Evolutionary conservation across 768 basidiomycete species (phyloP).

Genomic region (Suillus weaverae): DNA sequence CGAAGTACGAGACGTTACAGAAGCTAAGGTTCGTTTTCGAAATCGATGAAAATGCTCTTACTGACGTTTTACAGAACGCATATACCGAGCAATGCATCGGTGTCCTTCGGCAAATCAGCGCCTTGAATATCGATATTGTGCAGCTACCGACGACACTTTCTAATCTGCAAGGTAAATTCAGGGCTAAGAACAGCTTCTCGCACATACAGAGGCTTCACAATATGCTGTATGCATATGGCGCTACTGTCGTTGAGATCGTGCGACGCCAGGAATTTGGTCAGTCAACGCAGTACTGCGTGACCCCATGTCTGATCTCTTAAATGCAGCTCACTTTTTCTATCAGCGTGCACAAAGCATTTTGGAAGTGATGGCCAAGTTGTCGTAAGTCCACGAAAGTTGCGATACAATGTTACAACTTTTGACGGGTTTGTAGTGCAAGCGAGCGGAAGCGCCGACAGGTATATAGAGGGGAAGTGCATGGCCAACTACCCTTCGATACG

Average conservation of each 20-base stretch:
- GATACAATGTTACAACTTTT: background rate
- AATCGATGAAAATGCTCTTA: constrained; percentile 7
- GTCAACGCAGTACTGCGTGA: constrained; percentile 23
- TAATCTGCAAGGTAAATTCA: constrained; percentile 68
- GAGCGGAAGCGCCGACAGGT: constrained; percentile 83
- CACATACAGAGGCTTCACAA: constrained; percentile 87
- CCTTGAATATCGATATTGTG: constrained; percentile 79
- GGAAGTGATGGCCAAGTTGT: constrained; percentile 84
- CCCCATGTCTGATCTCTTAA: constrained; percentile 6
- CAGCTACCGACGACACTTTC: constrained; percentile 66
- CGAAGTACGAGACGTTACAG: constrained; percentile 57
- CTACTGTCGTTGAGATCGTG: constrained; percentile 88
- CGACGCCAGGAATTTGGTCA: constrained; percentile 86
- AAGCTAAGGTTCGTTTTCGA: constrained; percentile 47
- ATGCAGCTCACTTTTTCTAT: constrained; percentile 73
- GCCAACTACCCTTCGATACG: constrained; percentile 85
- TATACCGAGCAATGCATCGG: constrained; percentile 68
- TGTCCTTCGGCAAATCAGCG: constrained; percentile 72
- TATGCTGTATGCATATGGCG: constrained; percentile 90
- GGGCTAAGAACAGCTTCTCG: constrained; percentile 81
- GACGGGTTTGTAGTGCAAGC: constrained; percentile 46
- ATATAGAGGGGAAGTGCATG: constrained; percentile 83
- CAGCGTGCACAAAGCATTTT: constrained; percentile 78
- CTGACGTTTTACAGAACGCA: constrained; percentile 54
- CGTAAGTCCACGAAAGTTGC: constrained; percentile 47